These are phyloP conservation scores for Fonsecaea monophora DNA, from an alignment of 2,329 filamentous ascomycete genomes.

Conservation along the genomic window DNA sequence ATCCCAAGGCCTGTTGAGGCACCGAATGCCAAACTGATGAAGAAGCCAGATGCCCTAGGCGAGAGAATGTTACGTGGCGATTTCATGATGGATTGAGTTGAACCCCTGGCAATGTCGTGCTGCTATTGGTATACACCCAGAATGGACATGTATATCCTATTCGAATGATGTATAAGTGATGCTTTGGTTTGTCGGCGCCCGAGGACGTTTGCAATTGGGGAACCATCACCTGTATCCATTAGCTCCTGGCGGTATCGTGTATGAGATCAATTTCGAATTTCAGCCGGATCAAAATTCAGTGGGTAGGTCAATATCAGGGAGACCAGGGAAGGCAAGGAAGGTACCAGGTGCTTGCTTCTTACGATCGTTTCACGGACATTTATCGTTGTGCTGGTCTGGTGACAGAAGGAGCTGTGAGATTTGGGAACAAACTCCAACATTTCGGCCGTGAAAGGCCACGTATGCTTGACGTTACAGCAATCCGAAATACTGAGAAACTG, in stretches of 20 bases:
- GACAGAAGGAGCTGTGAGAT: not conserved
- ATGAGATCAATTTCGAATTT: slow-evolving; percentile 3
- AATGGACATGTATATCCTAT: slow-evolving; percentile 23
- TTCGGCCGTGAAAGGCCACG: slow-evolving; percentile 22
- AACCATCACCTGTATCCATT: slow-evolving; percentile 20
- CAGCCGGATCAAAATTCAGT: slow-evolving; percentile 1
- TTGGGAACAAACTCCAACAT: not conserved
- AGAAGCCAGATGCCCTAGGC: slow-evolving; percentile 90
- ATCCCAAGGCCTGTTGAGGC: slow-evolving; percentile 46
- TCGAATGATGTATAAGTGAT: slow-evolving; percentile 30
- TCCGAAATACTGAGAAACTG: slow-evolving; percentile 16
- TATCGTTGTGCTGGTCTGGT: not conserved
- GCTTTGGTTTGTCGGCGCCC: slow-evolving; percentile 4
- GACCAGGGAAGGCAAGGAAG: not conserved
- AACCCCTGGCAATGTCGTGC: not conserved
- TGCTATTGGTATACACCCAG: slow-evolving; percentile 5
- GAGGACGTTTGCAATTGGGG: not conserved
- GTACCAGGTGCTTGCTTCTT: slow-evolving; percentile 5
- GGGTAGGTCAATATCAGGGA: not conserved
- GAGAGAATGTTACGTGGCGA: slow-evolving; percentile 97
- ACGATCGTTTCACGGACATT: slow-evolving; percentile 18
- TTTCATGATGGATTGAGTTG: slow-evolving; percentile 70
- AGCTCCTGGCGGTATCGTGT: slow-evolving; percentile 15
- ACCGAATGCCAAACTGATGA: slow-evolving; percentile 49
- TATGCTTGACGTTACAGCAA: slow-evolving; percentile 37